Base-by-base conservation (phyloP, 805 yeast species). In the Kockiozyma suomiensis region DNA sequence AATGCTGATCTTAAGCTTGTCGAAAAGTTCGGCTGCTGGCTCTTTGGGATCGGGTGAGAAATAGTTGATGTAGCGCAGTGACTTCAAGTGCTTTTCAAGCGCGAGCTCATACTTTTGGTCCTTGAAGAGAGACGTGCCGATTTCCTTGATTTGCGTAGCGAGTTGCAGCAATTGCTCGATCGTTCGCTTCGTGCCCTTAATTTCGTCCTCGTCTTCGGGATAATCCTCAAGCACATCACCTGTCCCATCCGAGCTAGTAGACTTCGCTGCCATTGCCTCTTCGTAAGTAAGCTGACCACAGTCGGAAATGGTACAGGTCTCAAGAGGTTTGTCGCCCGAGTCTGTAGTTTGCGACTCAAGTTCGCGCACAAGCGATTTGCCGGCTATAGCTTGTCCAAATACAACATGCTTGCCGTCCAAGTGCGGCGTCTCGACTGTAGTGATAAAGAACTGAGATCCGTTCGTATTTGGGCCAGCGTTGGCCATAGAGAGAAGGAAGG, bases 351-450 rank as follows among this genome's bases (percentile, higher is more conserved):
- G 76, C 69, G 84, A 81, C 74, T 94, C 99, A 62, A 94, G 80
- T 58, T 81, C 79, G 66, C 96, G 85, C 7, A 68, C 67, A 19
- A 69, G 49, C 5, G 66, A 58, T 54, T 65, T 64, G 19, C 70
- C 70, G 3, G 54, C 37, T 51, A 93, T 75, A 40, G 94, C 91
- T 73, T 88, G 84, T 64, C 99, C 99, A 73, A 94, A 94, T 2
- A 94, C 98, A 54, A 92, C 97, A 73, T 94, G 99, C 74, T 93
- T 93, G 26, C 93, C 96, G 72, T 94, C 93, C 66, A 94, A 82
- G 75, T 93, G 98, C 5, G 98, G 97, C 1, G 97, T 90, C 43
- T 90, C 85, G 1, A 85, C 94, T 1, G 97, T 90, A 28, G 99
- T 93, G 69, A 93, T 85, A 74, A 93, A 93, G 70, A 90, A 94